Conservation (phyloP, 2,329 filamentous ascomycete species). For the Didymella sp. region DNA sequence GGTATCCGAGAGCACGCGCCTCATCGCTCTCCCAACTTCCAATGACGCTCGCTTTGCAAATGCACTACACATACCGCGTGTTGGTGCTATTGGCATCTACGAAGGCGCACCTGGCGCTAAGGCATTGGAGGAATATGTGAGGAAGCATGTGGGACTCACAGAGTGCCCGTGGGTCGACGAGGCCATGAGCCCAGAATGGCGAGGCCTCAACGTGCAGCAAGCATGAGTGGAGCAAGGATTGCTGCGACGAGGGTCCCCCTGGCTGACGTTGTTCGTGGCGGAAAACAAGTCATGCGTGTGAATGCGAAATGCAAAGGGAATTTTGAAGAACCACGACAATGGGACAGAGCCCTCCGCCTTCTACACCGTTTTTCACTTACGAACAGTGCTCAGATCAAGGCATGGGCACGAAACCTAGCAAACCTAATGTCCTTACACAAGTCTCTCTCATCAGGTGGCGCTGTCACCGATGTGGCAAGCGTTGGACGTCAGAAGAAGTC, state of each 20-base stretch:
- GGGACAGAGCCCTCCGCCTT: neutral
- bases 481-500: slow-evolving; percentile 3
- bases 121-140: slow-evolving; percentile 64
- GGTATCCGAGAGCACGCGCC: slow-evolving; percentile 53
- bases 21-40: slow-evolving; percentile 68
- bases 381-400: neutral
- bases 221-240: neutral
- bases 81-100: slow-evolving; percentile 68
- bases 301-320: neutral
- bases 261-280: neutral
- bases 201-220: slow-evolving; percentile 51
- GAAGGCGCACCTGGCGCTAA: slow-evolving; percentile 64
- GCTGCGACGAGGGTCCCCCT: neutral
- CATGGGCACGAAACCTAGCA: neutral
- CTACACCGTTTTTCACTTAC: neutral
- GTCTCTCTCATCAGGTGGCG: neutral
- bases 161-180: slow-evolving; percentile 65
- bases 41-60: slow-evolving; percentile 65
- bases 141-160: slow-evolving; percentile 60
- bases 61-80: slow-evolving; percentile 67
- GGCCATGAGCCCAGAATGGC: slow-evolving; percentile 50
- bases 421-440: neutral
- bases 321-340: too few relatives aligned
- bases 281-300: neutral
- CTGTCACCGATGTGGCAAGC: slow-evolving; percentile 6